Evolutionary conservation across 768 basidiomycete species (phyloP).

Genomic region (Serendipita indica): DNA sequence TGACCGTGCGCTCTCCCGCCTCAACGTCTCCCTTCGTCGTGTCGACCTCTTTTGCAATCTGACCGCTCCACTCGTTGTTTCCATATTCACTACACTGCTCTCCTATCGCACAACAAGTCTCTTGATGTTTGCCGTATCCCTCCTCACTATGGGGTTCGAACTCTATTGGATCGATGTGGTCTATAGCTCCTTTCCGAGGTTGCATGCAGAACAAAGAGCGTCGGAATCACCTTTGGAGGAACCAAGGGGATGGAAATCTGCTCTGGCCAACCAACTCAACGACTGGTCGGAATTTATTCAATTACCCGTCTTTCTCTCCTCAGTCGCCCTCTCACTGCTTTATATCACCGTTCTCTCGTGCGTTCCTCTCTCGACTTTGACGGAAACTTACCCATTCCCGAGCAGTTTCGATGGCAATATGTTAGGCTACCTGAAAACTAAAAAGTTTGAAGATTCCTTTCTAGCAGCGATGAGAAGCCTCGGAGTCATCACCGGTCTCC

Average conservation of each 20-base stretch:
- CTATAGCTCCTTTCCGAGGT: conserved; percentile 25
- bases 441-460: conserved; percentile 31
- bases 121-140: conserved; percentile 25
- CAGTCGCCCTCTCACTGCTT: conserved; percentile 29
- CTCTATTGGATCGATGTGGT: conserved; percentile 27
- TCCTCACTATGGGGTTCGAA: conserved; percentile 29
- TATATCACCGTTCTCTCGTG: conserved; percentile 30
- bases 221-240: not conserved
- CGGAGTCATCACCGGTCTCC: conserved; percentile 32
- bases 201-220: conserved; percentile 12
- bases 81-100: conserved; percentile 27
- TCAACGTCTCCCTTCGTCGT: conserved; percentile 30
- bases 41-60: conserved; percentile 36
- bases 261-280: not conserved
- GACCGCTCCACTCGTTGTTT: conserved; percentile 36
- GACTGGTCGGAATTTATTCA: conserved; percentile 30
- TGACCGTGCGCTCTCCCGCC: conserved; percentile 23
- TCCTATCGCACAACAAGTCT: conserved; percentile 24
- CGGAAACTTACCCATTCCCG: not conserved
- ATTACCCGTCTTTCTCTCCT: conserved; percentile 29
- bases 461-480: conserved; percentile 36
- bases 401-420: conserved; percentile 33
- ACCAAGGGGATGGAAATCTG: not conserved
- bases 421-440: conserved; percentile 35
- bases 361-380: not conserved